A percentile compares a stretch with the other conserved stretches of the same genome.
These are phyloP conservation scores for Blumeria hordei DNA, from an alignment of 2,329 filamentous ascomycete species.

Conservation along the genomic window DNA sequence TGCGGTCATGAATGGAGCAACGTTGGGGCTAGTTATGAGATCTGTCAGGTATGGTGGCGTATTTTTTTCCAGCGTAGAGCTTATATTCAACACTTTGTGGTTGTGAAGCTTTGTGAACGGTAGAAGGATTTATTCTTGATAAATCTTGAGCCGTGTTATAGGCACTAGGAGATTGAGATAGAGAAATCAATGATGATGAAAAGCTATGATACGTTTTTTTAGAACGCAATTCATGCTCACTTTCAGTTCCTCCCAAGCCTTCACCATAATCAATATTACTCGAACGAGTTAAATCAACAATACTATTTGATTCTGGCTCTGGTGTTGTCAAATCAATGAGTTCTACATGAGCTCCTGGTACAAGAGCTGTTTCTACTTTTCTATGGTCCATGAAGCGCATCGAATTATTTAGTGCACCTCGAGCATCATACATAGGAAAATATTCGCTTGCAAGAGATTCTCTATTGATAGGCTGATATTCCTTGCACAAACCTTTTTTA, in stretches of 20 bases:
- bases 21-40: too few species aligned
- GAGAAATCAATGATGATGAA: conserved; percentile 7
- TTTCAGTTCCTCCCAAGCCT: not conserved
- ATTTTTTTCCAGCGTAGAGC: too few species aligned
- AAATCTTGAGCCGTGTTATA: conserved; percentile 7
- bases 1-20: too few species aligned
- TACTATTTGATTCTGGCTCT: not conserved
- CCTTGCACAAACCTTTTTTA: too few species aligned
- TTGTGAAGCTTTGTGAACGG: conserved; percentile 7
- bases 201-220: conserved; percentile 4
- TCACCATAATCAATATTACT: not conserved
- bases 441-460: conserved; percentile 6
- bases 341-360: not conserved
- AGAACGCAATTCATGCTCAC: not conserved
- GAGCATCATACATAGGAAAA: conserved; percentile 11
- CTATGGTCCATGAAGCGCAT: conserved; percentile 5
- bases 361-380: conserved; percentile 4
- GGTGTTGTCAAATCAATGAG: not conserved
- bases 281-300: not conserved
- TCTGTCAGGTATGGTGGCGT: too few species aligned
- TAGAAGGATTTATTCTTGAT: conserved; percentile 8
- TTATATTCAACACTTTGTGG: too few species aligned
- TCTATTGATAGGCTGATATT: conserved; percentile 3
- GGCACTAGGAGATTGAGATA: conserved; percentile 8
- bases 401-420: conserved; percentile 4